Conservation (phyloP, 495 filamentous ascomycete genomes). For the Aspergillus funiculosus region DNA sequence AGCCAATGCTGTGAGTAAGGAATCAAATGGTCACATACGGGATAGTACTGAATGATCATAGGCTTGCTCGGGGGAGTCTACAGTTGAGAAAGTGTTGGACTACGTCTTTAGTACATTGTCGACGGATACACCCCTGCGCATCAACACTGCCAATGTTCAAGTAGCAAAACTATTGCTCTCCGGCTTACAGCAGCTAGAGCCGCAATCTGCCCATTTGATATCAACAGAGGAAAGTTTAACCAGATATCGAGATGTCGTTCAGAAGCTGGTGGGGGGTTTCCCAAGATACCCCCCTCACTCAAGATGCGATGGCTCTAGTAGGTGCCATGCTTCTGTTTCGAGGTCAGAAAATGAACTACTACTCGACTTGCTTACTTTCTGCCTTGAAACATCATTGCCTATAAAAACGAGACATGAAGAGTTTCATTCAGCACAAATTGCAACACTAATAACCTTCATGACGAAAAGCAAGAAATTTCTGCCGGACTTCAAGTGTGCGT, state of each 20-base stretch:
- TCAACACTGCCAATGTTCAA: conserved; percentile 18
- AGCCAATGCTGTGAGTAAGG: conserved; percentile 27
- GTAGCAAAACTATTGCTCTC: conserved; percentile 24
- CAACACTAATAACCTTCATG: conserved; percentile 15
- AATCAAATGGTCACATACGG: too few relatives aligned
- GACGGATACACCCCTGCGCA: neutral
- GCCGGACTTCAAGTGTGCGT: conserved; percentile 14
- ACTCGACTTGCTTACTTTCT: conserved; percentile 25
- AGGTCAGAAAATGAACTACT: conserved; percentile 30
- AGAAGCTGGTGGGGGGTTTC: conserved; percentile 19
- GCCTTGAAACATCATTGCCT: conserved; percentile 19
- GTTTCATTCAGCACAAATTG: neutral
- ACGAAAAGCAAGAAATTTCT: conserved; percentile 13
- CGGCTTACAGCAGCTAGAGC: conserved; percentile 19
- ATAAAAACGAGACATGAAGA: conserved; percentile 6
- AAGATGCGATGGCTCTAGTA: conserved; percentile 19
- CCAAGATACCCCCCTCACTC: conserved; percentile 15
- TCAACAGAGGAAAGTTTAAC: conserved; percentile 11
- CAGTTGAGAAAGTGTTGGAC: conserved; percentile 21
- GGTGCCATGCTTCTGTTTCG: conserved; percentile 21
- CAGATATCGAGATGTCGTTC: conserved; percentile 18
- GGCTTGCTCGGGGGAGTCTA: conserved; percentile 20
- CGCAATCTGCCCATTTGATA: conserved; percentile 6
- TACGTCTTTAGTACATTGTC: conserved; percentile 23
- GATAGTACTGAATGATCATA: conserved; percentile 13